Base-by-base conservation (phyloP, 116 monocot genomes). In the Dioscorea cayenensis region DNA sequence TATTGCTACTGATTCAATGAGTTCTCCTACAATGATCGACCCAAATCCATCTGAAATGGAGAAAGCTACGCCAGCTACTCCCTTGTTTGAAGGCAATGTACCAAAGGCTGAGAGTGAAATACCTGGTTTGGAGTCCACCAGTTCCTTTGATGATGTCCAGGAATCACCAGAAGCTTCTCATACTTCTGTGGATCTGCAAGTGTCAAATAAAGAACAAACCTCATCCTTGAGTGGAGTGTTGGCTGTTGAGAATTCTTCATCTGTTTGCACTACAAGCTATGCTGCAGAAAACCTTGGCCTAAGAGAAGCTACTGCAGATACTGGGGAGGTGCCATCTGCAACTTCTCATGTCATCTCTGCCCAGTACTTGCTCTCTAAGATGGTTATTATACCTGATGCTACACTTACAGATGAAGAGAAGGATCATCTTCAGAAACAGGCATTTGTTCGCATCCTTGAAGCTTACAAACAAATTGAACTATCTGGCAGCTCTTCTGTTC, bases 361-460 rank as follows among this genome's bases (percentile, higher is more conserved):
- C 5, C 93, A 81, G 59, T 67, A 65, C 81, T 17, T 76, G 23
- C 86, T 90, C 73, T 88, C 92, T 63, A 97, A 90, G 82, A 86
- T 97, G 86, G 64, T 64, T 23, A 32, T 32, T 4, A 73, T 85
- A 38, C 72, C 65, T 65, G 77, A 79, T 77, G 49, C 86, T 52
- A 75, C 83, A 27, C 77, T 97, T 19, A 82, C 78, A 49, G 90
- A 97, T 80, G 90, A 93, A 66, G 90, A 84, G 52, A 97, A 93
- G 66, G 93, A 97, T 75, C 38, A 82, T 7, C 69, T 97, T 22
- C 97, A 93, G 55, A 97, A 88, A 75, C 72, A 66, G 28, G 80
- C 93, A 61, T 93, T 86, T 69, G 19, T 76, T 50, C 88, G 93
- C 50, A 88, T 97, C 63, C 74, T 93, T 78, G 86, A 86, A 36